Evolutionary conservation across 441 rosid species (phyloP), one percentile per base, ranked within the genome.

Genomic region (Monsonia emarginata): DNA sequence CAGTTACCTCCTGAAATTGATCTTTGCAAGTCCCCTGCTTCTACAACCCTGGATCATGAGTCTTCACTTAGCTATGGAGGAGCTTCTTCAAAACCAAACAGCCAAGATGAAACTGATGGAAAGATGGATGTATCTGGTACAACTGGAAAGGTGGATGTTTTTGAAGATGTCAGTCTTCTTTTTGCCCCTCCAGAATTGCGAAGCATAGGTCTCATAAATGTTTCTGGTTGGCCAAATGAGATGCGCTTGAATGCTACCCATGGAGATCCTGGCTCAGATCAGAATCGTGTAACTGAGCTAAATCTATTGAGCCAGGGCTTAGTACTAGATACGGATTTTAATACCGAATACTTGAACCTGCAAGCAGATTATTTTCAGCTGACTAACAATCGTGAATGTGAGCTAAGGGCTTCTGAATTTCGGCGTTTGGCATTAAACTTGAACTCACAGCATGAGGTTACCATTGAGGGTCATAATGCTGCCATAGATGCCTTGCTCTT

Each of bases 321-420:
- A 67, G 77, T 78, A 31, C 77, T 85, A 46, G 89, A 88, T 84
- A 70, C 81, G 71, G 86, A 79, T 69, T 81, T 81, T 44, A 60
- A 74, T 71, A 73, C 84, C 46, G 91, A 88, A 56, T 81, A 77
- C 78, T 78, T 75, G 76, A 85, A 83, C 78, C 68, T 90, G 85
- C 92, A 86, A 80, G 84, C 85, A 54, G 89, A 90, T 75, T 82
- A 67, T 78, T 77, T 73, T 74, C 96, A 86, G 64, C 87, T 90
- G 59, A 67, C 71, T 65, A 88, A 83, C 79, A 75, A 72, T 78
- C 72, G 81, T 63, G 96, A 86, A 66, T 84, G 95, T 71, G 95
- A 90, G 76, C 81, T 85, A 71, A 86, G 83, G 81, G 91, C 92
- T 70, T 82, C 92, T 77, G 95, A 90, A 76, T 90, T 88, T 76